phyloP scores from a whole-genome alignment of 345 rosid species.

The Lumnitzera littorea region DNA sequence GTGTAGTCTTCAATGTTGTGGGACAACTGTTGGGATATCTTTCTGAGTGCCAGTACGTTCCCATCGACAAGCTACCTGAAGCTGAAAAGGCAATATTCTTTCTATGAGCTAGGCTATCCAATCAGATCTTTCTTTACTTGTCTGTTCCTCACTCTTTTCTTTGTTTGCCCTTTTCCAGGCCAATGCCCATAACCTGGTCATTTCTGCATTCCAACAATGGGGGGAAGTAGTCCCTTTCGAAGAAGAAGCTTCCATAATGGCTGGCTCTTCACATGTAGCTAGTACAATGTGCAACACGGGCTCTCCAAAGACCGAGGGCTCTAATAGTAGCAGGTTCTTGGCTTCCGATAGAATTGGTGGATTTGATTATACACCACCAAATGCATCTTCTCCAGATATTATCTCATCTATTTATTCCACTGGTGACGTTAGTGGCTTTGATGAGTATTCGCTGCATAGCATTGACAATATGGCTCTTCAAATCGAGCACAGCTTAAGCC shows the following conservation, averaged over 20 bases:
- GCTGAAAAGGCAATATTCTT: slow-evolving; percentile 58
- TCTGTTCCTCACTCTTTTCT: slow-evolving; percentile 4
- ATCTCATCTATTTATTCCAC: slow-evolving; percentile 59
- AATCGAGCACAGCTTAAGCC: slow-evolving; percentile 41
- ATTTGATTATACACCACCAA: slow-evolving; percentile 49
- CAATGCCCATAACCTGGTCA: slow-evolving; percentile 60
- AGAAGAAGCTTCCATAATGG: slow-evolving; percentile 44
- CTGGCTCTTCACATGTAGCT: slow-evolving; percentile 31
- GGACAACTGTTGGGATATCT: slow-evolving; percentile 82
- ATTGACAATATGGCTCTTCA: slow-evolving; percentile 50
- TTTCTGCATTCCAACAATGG: slow-evolving; percentile 60
- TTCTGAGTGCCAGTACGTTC: slow-evolving; percentile 57
- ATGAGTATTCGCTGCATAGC: slow-evolving; percentile 43
- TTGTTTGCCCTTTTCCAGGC: slow-evolving; percentile 28
- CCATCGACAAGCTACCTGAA: slow-evolving; percentile 66
- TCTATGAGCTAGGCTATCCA: not conserved
- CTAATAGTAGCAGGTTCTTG: slow-evolving; percentile 26
- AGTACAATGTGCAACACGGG: slow-evolving; percentile 22
- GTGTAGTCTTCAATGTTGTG: slow-evolving; percentile 87
- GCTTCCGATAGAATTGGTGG: slow-evolving; percentile 43
- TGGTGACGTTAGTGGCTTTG: slow-evolving; percentile 45
- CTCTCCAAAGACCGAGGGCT: slow-evolving; percentile 35
- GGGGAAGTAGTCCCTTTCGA: slow-evolving; percentile 57
- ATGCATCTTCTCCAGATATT: slow-evolving; percentile 50
- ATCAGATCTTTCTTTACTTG: not conserved